Evolutionary conservation across 208 protist species (phyloP), one percentile per base, ranked within the genome.

Genomic region (Acanthamoeba healyi): DNA sequence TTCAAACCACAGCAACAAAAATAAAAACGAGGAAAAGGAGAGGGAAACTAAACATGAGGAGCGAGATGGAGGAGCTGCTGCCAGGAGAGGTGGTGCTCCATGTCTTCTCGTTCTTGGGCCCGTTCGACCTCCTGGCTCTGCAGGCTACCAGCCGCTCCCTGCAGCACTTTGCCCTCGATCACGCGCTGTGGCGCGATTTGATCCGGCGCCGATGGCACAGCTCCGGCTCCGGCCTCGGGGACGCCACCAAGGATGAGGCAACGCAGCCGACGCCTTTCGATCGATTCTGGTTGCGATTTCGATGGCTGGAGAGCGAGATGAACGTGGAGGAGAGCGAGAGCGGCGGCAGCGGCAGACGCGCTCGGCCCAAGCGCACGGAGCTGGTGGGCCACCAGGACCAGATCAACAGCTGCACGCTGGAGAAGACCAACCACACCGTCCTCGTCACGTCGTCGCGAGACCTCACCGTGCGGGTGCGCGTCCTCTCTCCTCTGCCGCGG

Each of bases 321-420:
- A 15, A 19, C 19, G n/a, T n/a, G n/a, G n/a, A n/a, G n/a, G n/a
- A n/a, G n/a, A n/a, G n/a, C n/a, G n/a, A n/a, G n/a, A n/a, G n/a
- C n/a, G n/a, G n/a, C n/a, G n/a, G n/a, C n/a, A n/a, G n/a, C n/a
- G n/a, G n/a, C n/a, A n/a, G n/a, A n/a, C 54, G 12, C 24, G 54
- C 3, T 3, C 70, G 36, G 15, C 40, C 40, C 70, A 22, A 17
- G 17, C 36, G 38, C 70, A 79, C 4, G 36, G 70, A 19, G 15
- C 14, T 79, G 34, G 40, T 6, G 70, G 70, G 70, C 38, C 70
- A 79, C 70, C 9, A 3, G 4, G 70, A 79, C 19, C 70, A 79
- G n/a, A 79, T 79, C 70, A 79, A 79, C 40, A 79, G 70, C 70
- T 79, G 70, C n/a, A 5, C 70, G 24, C 26, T 79, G 38, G 34